phyloP scores from a whole-genome alignment of 2,329 filamentous ascomycete genomes.

The Bipolaris gigantea region DNA sequence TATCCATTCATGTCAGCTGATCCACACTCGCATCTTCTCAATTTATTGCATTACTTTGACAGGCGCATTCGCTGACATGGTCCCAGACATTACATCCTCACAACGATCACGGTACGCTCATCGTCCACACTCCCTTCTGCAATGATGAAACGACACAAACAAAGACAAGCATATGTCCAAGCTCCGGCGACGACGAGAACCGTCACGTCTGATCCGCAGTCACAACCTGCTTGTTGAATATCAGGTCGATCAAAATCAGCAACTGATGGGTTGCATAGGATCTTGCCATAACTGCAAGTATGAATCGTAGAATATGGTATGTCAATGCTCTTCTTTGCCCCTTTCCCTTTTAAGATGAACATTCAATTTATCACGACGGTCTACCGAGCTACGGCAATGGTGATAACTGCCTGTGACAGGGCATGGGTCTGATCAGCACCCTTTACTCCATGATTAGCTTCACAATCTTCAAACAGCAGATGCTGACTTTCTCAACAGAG shows the following conservation, averaged over 20 bases:
- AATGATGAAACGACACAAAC: conserved; percentile 81
- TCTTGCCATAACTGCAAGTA: background rate
- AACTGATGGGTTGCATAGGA: conserved; percentile 13
- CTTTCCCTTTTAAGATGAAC: conserved; percentile 45
- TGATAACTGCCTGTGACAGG: conserved; percentile 78
- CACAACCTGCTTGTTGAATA: conserved; percentile 4
- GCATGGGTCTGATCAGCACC: conserved; percentile 49
- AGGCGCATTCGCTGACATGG: conserved; percentile 9
- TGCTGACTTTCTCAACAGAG: conserved; percentile 12
- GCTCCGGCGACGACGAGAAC: conserved; percentile 59
- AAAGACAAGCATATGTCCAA: conserved; percentile 99
- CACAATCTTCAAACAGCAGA: background rate
- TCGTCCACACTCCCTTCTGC: conserved; percentile 6
- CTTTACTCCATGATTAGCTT: background rate
- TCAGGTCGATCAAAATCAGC: conserved; percentile 1
- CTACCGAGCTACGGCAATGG: conserved; percentile 81
- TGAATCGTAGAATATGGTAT: conserved; percentile 1
- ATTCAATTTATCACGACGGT: conserved; percentile 73
- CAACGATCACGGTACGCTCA: conserved; percentile 21
- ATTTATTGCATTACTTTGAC: conserved; percentile 1
- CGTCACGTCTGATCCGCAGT: conserved; percentile 41
- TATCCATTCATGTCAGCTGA: conserved; percentile 69
- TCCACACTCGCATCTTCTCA: conserved; percentile 6
- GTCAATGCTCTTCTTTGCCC: background rate
- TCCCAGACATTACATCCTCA: conserved; percentile 13